Percentiles rank a stretch among this genome's conserved stretches.
These are phyloP conservation scores for Dothideomycetidae sp. DNA, from an alignment of 2,329 filamentous ascomycete genomes.

Conservation along the genomic window DNA sequence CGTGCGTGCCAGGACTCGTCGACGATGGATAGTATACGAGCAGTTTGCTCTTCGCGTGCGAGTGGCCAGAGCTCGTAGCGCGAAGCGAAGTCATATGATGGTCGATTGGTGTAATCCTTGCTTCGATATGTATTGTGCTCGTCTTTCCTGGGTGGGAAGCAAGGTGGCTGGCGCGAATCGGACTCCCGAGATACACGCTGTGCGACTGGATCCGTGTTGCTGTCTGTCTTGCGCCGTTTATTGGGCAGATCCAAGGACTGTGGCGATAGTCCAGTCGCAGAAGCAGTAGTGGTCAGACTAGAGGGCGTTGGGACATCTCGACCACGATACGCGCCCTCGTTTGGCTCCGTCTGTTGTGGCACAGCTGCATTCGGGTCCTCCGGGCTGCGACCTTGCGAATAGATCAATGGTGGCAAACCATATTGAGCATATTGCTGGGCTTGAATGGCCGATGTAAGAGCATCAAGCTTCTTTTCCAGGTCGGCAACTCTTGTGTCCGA, in stretches of 20 bases:
- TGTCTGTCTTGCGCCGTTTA: background rate
- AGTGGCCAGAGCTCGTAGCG: constrained; percentile 14
- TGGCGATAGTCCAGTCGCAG: background rate
- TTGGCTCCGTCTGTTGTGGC: background rate
- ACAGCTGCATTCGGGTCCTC: background rate
- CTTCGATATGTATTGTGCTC: no score
- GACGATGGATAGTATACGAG: constrained; percentile 33
- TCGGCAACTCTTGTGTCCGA: constrained; percentile 80
- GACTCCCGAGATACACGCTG: background rate
- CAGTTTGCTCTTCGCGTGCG: constrained; percentile 18
- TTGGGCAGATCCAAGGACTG: background rate
- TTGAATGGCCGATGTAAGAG: constrained; percentile 64
- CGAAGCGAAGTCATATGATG: no score
- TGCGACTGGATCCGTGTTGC: background rate
- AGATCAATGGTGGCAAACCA: background rate
- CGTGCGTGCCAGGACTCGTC: constrained; percentile 36
- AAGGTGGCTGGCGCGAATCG: background rate
- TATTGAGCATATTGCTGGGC: constrained; percentile 29
- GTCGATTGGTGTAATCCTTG: no score
- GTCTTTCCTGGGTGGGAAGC: background rate
- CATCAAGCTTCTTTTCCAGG: constrained; percentile 85
- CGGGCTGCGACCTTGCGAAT: constrained; percentile 1
- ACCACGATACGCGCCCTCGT: background rate
- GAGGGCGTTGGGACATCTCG: background rate
- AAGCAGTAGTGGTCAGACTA: background rate